phyloP scores from a whole-genome alignment of 345 rosid species.

The Citrus australasica region DNA sequence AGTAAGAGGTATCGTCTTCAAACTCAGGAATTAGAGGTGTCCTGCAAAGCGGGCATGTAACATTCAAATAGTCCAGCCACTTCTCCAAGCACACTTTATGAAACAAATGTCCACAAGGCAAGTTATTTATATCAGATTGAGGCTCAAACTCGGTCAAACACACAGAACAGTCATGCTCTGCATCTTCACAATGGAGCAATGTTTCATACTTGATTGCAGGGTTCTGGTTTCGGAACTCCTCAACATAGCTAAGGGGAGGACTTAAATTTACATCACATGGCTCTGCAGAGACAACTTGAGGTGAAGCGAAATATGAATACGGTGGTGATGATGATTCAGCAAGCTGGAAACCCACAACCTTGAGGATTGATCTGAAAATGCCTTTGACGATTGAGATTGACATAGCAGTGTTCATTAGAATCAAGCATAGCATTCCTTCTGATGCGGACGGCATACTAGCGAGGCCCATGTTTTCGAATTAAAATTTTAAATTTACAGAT shows the following conservation, averaged over 20 bases:
- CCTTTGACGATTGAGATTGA: conserved; percentile 74
- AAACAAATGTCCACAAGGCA: conserved; percentile 67
- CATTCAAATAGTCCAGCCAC: conserved; percentile 70
- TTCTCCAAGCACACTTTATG: conserved; percentile 77
- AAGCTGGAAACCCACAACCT: conserved; percentile 55
- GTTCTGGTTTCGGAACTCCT: conserved; percentile 60
- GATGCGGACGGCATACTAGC: conserved; percentile 89
- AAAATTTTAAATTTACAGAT: not conserved
- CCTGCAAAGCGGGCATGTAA: conserved; percentile 79
- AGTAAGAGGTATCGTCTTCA: conserved; percentile 44
- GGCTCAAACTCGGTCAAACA: conserved; percentile 58
- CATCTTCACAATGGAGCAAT: conserved; percentile 36
- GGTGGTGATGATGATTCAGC: conserved; percentile 33
- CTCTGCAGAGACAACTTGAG: conserved; percentile 29
- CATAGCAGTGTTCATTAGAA: conserved; percentile 82
- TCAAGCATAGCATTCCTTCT: conserved; percentile 74
- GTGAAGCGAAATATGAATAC: conserved; percentile 25
- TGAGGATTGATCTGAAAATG: conserved; percentile 60
- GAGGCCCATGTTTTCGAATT: conserved; percentile 63
- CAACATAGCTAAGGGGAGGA: conserved; percentile 48
- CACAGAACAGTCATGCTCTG: conserved; percentile 65
- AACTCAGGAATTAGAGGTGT: conserved; percentile 41
- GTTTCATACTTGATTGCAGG: conserved; percentile 52
- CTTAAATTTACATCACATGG: conserved; percentile 33
- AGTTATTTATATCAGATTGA: conserved; percentile 57